phyloP scores from a whole-genome alignment of 192 early-diverging fungal species.

The Thamnidium elegans region DNA sequence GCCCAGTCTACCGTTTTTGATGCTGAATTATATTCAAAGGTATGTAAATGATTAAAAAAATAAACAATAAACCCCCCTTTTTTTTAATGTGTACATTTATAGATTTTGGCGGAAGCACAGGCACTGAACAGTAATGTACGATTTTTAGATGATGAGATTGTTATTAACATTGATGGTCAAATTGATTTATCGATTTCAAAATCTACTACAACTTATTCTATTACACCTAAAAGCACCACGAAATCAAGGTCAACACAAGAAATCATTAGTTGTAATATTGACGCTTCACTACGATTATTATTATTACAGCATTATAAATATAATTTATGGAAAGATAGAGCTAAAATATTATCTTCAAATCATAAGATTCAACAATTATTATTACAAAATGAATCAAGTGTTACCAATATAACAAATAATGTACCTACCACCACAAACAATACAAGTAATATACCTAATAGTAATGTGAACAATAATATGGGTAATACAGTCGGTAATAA shows the following conservation, averaged over 20 bases:
- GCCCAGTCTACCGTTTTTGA: constrained; percentile 49
- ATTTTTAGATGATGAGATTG: constrained; percentile 28
- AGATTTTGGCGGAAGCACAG: constrained; percentile 36
- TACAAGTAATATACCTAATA: neutral
- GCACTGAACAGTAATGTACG: constrained; percentile 21
- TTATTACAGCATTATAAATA: constrained; percentile 30
- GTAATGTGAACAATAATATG: neutral
- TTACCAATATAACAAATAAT: neutral
- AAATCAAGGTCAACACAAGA: neutral
- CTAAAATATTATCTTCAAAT: constrained; percentile 22
- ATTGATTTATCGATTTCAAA: constrained; percentile 27
- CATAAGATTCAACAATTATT: constrained; percentile 23
- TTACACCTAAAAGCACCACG: neutral
- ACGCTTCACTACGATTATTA: constrained; percentile 29
- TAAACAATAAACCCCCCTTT: neutral
- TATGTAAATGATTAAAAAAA: constrained; percentile 10
- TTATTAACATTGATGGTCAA: constrained; percentile 32
- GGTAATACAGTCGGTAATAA: neutral
- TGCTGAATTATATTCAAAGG: constrained; percentile 44
- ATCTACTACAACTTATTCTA: neutral
- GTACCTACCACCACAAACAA: neutral
- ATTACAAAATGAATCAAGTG: neutral
- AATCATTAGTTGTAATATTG: constrained; percentile 19
- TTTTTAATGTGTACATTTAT: neutral
- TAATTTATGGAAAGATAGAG: constrained; percentile 27